phyloP scores from a whole-genome alignment of 2,329 filamentous ascomycete genomes.

The Fusarium fujikuroi region DNA sequence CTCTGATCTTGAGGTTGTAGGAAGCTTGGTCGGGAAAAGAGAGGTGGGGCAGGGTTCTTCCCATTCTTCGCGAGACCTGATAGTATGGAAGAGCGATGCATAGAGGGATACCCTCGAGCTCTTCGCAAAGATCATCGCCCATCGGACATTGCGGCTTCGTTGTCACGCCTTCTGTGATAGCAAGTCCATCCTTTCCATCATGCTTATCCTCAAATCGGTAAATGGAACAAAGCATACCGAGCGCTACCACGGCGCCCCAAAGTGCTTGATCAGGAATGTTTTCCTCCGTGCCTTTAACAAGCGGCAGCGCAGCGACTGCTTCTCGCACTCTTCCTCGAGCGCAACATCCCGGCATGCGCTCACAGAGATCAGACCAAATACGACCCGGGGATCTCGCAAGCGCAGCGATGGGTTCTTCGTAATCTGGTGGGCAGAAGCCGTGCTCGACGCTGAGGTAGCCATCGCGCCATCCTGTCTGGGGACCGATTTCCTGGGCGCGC shows the following conservation, averaged over 20 bases:
- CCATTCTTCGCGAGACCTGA: conserved; percentile 62
- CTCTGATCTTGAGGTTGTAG: conserved; percentile 62
- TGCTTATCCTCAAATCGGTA: conserved; percentile 64
- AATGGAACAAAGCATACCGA: conserved; percentile 64
- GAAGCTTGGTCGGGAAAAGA: conserved; percentile 65
- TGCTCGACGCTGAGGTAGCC: conserved; percentile 53
- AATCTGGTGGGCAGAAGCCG: conserved; percentile 63
- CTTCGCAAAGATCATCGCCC: conserved; percentile 62
- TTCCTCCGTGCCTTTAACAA: conserved; percentile 61
- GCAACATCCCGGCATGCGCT: conserved; percentile 63
- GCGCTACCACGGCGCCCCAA: conserved; percentile 63
- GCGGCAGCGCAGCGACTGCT: conserved; percentile 58
- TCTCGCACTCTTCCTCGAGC: conserved; percentile 62
- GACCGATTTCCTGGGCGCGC: conserved; percentile 63
- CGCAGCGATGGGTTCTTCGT: conserved; percentile 60
- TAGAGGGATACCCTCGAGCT: conserved; percentile 60
- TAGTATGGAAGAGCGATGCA: conserved; percentile 62
- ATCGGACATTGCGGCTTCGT: conserved; percentile 54
- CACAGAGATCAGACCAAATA: conserved; percentile 65
- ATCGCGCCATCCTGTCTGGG: conserved; percentile 62
- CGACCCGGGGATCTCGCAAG: conserved; percentile 58
- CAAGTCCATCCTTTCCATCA: conserved; percentile 62
- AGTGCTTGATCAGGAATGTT: conserved; percentile 62
- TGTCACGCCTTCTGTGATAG: conserved; percentile 40
- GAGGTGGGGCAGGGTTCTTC: conserved; percentile 62